Conservation (phyloP, 129 eudicot species). For the Centrapalus pauciflorus region DNA sequence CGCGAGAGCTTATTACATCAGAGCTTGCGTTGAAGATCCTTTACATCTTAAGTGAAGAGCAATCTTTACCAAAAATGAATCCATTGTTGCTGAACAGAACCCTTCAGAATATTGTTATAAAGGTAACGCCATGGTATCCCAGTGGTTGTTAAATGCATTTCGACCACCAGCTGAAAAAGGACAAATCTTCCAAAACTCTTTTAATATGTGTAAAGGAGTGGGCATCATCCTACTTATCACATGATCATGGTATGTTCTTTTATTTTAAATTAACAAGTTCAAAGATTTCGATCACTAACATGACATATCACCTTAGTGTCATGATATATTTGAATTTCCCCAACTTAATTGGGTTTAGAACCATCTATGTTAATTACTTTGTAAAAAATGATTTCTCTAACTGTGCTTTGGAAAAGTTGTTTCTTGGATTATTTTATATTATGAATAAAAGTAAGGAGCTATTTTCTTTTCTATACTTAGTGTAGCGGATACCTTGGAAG, state of each 20-base stretch:
- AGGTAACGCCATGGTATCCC: slow-evolving; percentile 43
- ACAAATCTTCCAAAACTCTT: neutral
- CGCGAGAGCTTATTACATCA: slow-evolving; percentile 92
- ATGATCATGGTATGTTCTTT: neutral
- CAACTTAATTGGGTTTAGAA: neutral
- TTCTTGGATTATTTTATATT: neutral
- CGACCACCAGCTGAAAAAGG: neutral
- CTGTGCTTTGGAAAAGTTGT: neutral
- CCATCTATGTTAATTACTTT: neutral
- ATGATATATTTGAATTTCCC: neutral
- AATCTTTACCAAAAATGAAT: slow-evolving; percentile 76
- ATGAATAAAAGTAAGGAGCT: neutral
- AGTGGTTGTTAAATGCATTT: neutral
- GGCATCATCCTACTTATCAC: too few species aligned
- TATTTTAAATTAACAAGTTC: too few species aligned
- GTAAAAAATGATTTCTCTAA: neutral
- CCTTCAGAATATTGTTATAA: slow-evolving; percentile 76
- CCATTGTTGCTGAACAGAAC: slow-evolving; percentile 50
- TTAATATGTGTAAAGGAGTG: neutral
- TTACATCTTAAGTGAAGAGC: slow-evolving; percentile 89
- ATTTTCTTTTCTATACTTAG: neutral
- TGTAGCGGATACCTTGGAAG: neutral
- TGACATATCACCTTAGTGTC: neutral
- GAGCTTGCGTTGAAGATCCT: slow-evolving; percentile 92
- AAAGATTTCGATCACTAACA: too few species aligned